Evolutionary conservation across 495 filamentous ascomycete species (phyloP).

Genomic region (Penicillium malachiteum): DNA sequence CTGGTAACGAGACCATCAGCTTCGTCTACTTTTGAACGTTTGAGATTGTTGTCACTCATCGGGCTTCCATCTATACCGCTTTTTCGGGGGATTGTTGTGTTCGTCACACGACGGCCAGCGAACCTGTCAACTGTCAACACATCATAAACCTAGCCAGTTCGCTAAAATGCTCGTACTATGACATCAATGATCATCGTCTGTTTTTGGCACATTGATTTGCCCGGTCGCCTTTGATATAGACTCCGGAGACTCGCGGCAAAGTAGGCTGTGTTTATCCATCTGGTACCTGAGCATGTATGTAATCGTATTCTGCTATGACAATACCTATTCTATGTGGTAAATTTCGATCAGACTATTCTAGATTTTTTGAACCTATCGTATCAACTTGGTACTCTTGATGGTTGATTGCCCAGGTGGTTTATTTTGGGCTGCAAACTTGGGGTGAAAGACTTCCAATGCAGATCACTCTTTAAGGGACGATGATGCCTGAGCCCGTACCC

Average conservation of each 20-base stretch:
- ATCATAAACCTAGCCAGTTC: constrained; percentile 16
- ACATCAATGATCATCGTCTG: constrained; percentile 8
- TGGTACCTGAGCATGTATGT: constrained; percentile 1
- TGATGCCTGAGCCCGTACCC: too few relatives aligned
- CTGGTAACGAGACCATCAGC: background rate
- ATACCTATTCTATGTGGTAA: background rate
- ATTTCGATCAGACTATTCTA: background rate
- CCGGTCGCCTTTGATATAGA: constrained; percentile 10
- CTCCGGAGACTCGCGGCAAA: background rate
- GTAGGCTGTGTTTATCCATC: too few relatives aligned
- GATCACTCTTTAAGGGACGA: too few relatives aligned
- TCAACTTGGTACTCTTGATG: too few relatives aligned
- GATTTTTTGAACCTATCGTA: too few relatives aligned
- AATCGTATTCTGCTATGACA: constrained; percentile 6
- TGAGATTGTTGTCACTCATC: background rate
- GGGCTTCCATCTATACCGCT: constrained; percentile 10
- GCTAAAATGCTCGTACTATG: background rate
- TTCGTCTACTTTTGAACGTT: background rate
- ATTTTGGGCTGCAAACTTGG: too few relatives aligned
- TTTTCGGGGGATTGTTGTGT: constrained; percentile 15
- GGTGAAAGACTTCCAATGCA: too few relatives aligned
- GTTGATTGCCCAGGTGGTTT: too few relatives aligned
- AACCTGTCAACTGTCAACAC: constrained; percentile 22
- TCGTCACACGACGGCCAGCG: constrained; percentile 23
- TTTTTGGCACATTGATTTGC: constrained; percentile 8